These are phyloP conservation scores for Sclerotinia sclerotiorum DNA, from an alignment of 2,329 filamentous ascomycete genomes.

Conservation along the genomic window DNA sequence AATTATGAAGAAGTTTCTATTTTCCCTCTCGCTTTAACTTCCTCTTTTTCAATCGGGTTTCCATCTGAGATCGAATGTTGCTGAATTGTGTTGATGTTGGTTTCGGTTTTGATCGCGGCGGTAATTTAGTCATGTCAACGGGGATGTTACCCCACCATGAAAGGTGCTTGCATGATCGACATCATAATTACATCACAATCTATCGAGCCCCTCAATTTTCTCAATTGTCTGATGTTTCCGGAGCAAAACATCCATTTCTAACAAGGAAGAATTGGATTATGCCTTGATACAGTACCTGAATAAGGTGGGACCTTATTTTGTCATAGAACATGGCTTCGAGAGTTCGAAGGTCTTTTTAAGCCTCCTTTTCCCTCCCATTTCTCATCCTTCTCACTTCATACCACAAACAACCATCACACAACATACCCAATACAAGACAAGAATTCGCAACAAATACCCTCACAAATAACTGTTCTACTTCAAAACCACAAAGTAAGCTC, in stretches of 20 bases:
- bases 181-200: conserved; percentile 18
- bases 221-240: conserved; percentile 10
- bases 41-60: not conserved
- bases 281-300: conserved; percentile 12
- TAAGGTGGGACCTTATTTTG: conserved; percentile 16
- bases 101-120: conserved; percentile 10
- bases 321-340: conserved; percentile 16
- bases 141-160: not conserved
- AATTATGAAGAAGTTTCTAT: conserved; percentile 25
- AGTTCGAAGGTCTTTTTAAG: conserved; percentile 3
- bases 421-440: not conserved
- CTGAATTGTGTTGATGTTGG: not conserved
- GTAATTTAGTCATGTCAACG: not conserved
- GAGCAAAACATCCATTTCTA: conserved; percentile 9
- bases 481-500: not conserved
- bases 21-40: not conserved
- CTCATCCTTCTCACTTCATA: not conserved
- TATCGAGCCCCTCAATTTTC: not conserved
- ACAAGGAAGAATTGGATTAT: not conserved
- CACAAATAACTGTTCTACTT: not conserved
- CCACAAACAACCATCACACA: conserved; percentile 7
- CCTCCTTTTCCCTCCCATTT: not conserved
- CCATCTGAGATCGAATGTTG: conserved; percentile 2
- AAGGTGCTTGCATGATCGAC: conserved; percentile 14
- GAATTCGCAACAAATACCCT: not conserved